phyloP scores from a whole-genome alignment of 108 stramenopile species.

The Stephanodiscus triporus region DNA sequence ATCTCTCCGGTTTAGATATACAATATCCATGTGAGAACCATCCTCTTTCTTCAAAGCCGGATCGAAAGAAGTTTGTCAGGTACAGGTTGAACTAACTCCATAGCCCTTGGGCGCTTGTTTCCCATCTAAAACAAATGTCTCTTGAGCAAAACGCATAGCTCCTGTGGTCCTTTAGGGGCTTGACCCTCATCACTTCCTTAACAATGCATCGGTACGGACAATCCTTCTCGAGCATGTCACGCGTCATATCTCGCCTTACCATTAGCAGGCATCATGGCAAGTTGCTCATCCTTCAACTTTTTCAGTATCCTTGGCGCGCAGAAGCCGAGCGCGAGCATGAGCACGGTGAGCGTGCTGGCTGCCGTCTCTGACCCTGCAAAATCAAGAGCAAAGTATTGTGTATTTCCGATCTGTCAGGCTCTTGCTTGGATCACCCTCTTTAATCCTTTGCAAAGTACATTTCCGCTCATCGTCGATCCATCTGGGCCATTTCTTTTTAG shows the following conservation, averaged over 20 bases:
- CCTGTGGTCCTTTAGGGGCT: conserved; percentile 46
- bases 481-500: conserved; percentile 54
- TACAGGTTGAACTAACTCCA: conserved; percentile 43
- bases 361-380: conserved; percentile 59
- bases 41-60: conserved; percentile 29
- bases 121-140: conserved; percentile 55
- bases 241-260: conserved; percentile 33
- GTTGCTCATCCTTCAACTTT: conserved; percentile 59
- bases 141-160: conserved; percentile 30
- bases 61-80: conserved; percentile 46
- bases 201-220: conserved; percentile 53
- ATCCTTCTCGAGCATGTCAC: conserved; percentile 50
- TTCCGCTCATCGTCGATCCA: conserved; percentile 50
- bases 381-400: conserved; percentile 55
- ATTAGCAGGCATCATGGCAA: conserved; percentile 27
- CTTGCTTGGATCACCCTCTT: conserved; percentile 33
- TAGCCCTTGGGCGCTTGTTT: conserved; percentile 57
- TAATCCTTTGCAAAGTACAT: conserved; percentile 61
- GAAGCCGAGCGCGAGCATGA: conserved; percentile 50
- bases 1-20: conserved; percentile 51
- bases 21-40: conserved; percentile 56
- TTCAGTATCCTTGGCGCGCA: conserved; percentile 43
- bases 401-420: conserved; percentile 41
- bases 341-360: conserved; percentile 49
- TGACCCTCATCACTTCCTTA: conserved; percentile 54